Percentiles rank a stretch among this genome's conserved stretches.
These are phyloP conservation scores for Malus hybrid DNA, from an alignment of 331 rosid genomes.

Conservation along the genomic window DNA sequence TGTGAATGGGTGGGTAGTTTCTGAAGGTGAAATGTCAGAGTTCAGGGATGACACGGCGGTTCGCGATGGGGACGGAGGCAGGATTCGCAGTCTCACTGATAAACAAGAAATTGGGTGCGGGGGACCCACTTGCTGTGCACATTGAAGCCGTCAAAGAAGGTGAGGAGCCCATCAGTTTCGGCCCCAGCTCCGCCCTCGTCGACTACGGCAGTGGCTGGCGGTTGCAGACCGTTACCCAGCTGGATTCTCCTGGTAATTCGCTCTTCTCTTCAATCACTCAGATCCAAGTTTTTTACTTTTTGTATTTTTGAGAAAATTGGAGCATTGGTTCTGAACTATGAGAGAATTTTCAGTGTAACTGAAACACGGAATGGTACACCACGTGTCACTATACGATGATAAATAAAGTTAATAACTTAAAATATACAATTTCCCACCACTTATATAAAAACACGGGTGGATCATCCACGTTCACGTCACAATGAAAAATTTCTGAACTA, in stretches of 20 bases:
- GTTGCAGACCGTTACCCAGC: slow-evolving; percentile 39
- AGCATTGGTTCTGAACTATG: no score
- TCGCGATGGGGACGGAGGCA: slow-evolving; percentile 58
- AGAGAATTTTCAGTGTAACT: no score
- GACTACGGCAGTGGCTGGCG: slow-evolving; percentile 51
- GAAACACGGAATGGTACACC: no score
- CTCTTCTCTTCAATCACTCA: no score
- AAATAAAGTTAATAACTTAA: no score
- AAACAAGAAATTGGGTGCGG: slow-evolving; percentile 35
- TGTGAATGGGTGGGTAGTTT: slow-evolving; percentile 10
- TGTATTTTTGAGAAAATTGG: no score
- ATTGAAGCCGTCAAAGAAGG: slow-evolving; percentile 59
- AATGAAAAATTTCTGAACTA: no score
- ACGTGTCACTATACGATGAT: no score
- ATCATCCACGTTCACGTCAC: no score
- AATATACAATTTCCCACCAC: no score
- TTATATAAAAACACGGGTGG: no score
- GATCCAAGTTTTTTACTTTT: background rate
- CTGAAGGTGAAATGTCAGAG: slow-evolving; percentile 54
- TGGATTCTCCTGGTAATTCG: slow-evolving; percentile 10
- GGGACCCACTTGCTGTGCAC: slow-evolving; percentile 27
- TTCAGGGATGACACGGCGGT: slow-evolving; percentile 55
- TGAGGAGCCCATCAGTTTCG: slow-evolving; percentile 63
- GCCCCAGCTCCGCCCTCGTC: slow-evolving; percentile 49
- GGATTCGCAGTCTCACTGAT: slow-evolving; percentile 54